phyloP scores from a whole-genome alignment of 2,329 filamentous ascomycete genomes.

The Parascedosporium putredinis region DNA sequence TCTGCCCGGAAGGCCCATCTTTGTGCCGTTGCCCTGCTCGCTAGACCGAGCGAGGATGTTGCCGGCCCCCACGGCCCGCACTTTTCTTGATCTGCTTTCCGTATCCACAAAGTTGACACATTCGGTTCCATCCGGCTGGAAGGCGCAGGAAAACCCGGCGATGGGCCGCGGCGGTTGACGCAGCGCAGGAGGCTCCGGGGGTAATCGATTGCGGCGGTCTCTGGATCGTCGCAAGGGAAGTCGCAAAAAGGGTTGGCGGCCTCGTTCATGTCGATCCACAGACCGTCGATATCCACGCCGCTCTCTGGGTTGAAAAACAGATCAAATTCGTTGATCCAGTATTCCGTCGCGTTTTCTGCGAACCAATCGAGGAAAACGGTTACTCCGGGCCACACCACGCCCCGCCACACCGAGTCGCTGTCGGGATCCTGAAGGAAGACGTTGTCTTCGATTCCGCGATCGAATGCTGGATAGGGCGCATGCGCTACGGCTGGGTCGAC shows the following conservation, averaged over 20 bases:
- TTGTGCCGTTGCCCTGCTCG: neutral
- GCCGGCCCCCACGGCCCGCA: too few species aligned
- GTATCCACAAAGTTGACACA: conserved; percentile 9
- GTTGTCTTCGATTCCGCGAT: conserved; percentile 32
- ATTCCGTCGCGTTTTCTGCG: conserved; percentile 48
- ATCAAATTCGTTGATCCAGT: conserved; percentile 60
- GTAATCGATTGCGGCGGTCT: conserved; percentile 22
- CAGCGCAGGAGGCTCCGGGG: conserved; percentile 55
- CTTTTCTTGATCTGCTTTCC: neutral
- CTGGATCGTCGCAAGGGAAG: conserved; percentile 7
- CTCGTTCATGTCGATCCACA: conserved; percentile 66
- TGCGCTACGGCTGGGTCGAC: conserved; percentile 59
- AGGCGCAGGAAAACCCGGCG: conserved; percentile 51
- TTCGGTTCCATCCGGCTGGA: conserved; percentile 17
- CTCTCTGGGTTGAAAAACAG: conserved; percentile 46
- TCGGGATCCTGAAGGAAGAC: conserved; percentile 41
- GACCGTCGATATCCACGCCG: conserved; percentile 58
- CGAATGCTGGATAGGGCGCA: conserved; percentile 32
- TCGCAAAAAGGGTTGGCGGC: conserved; percentile 21
- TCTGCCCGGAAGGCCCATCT: conserved; percentile 14
- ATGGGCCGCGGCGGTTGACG: conserved; percentile 53
- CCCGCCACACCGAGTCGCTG: conserved; percentile 43
- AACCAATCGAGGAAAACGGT: conserved; percentile 73
- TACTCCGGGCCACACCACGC: conserved; percentile 70
- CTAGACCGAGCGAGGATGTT: too few species aligned